These are phyloP conservation scores for Microstroma glucosiphilum DNA, from an alignment of 1,284 basidiomycete species.

Conservation along the genomic window DNA sequence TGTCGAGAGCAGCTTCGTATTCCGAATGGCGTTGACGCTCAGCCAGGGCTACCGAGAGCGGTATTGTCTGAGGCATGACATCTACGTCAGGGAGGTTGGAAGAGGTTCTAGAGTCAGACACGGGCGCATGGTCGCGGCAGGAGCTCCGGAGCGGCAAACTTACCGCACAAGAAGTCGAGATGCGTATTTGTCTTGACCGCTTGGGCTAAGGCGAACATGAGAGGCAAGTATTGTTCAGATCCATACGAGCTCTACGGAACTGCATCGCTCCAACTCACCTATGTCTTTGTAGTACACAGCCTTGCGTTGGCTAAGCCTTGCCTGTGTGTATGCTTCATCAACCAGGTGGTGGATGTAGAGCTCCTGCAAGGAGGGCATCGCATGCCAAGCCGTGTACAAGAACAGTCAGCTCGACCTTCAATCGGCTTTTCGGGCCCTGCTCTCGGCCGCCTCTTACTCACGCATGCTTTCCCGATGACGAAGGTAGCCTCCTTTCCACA, in stretches of 20 bases:
- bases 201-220: neutral
- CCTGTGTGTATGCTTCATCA: conserved; percentile 1
- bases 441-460: neutral
- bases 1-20: neutral
- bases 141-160: too few species aligned
- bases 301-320: conserved; percentile 1
- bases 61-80: conserved; percentile 3
- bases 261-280: too few species aligned
- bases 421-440: neutral
- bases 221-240: too few species aligned
- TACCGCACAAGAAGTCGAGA: neutral
- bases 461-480: neutral
- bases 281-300: neutral
- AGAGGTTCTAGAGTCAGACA: too few species aligned
- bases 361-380: neutral
- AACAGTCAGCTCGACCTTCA: neutral
- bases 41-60: neutral
- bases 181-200: conserved; percentile 3
- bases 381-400: neutral
- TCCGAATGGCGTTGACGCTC: conserved; percentile 4
- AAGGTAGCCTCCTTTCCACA: conserved; percentile 5
- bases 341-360: conserved; percentile 5
- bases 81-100: neutral
- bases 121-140: too few species aligned
- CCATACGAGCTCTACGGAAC: too few species aligned